Percentiles rank a stretch among this genome's conserved stretches.
phyloP scores from a whole-genome alignment of 176 grass and related monocot species.

The Eleusine indica region DNA sequence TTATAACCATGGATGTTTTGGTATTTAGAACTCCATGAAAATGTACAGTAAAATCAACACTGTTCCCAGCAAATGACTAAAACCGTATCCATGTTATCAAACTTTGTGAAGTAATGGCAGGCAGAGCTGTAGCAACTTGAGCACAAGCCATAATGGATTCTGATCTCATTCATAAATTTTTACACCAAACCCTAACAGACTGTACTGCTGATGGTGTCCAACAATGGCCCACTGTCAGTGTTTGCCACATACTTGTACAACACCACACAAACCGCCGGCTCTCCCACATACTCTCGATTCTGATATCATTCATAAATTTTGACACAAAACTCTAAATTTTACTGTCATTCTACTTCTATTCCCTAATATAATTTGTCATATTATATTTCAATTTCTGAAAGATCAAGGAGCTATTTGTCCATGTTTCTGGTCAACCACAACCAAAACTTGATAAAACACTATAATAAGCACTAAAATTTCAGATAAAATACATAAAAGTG shows the following conservation, averaged over 20 bases:
- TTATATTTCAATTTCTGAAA: background rate
- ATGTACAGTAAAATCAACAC: background rate
- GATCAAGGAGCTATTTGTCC: background rate
- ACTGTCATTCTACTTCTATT: background rate
- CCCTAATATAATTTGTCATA: background rate
- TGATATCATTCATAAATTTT: no score
- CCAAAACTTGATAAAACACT: background rate
- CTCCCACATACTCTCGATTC: background rate
- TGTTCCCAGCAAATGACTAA: background rate
- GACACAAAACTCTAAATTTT: no score
- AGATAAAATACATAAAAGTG: background rate
- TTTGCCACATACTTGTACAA: background rate
- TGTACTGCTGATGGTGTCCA: background rate
- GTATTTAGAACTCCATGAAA: background rate
- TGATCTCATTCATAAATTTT: background rate
- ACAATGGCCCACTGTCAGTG: background rate
- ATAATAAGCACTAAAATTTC: background rate
- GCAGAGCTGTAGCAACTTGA: background rate
- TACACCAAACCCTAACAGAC: background rate
- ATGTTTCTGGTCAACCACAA: background rate
- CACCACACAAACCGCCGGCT: background rate
- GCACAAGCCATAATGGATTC: background rate
- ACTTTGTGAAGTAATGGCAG: background rate
- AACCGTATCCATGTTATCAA: background rate
- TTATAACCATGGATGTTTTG: background rate